Conservation (phyloP, 805 yeast genomes). For the Lachancea lanzarotensis region DNA sequence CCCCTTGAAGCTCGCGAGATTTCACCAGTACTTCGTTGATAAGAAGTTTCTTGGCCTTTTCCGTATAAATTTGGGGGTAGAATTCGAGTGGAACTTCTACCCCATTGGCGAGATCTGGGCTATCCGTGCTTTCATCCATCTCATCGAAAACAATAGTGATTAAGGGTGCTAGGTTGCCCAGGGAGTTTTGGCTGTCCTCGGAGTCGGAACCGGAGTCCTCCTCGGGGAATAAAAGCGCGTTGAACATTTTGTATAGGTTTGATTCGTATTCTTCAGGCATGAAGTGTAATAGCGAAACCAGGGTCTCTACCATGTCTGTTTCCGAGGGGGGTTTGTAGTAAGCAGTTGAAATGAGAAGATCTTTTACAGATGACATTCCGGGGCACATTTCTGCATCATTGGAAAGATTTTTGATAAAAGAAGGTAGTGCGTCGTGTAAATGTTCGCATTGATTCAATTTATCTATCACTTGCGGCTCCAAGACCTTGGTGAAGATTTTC, state of each 20-base stretch:
- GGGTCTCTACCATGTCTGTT: conserved; percentile 19
- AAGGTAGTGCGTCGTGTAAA: conserved; percentile 27
- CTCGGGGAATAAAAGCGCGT: conserved; percentile 26
- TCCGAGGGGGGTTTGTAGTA: conserved; percentile 17
- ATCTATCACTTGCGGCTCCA: conserved; percentile 18
- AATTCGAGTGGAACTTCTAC: conserved; percentile 30
- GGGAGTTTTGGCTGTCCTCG: conserved; percentile 21
- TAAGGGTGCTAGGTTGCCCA: conserved; percentile 23
- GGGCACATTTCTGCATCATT: conserved; percentile 21
- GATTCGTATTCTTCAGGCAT: conserved; percentile 31
- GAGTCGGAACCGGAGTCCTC: conserved; percentile 14
- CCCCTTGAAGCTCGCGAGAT: conserved; percentile 17
- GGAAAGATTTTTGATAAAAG: conserved; percentile 24
- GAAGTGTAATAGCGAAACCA: conserved; percentile 28
- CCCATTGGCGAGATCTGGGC: conserved; percentile 17
- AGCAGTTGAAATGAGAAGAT: conserved; percentile 27
- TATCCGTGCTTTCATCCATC: conserved; percentile 24
- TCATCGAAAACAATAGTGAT: conserved; percentile 30
- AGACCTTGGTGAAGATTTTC: conserved; percentile 15
- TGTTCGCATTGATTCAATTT: conserved; percentile 21
- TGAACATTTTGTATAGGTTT: conserved; percentile 31
- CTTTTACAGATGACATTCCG: conserved; percentile 9
- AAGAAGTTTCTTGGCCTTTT: conserved; percentile 22
- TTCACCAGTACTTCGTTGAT: conserved; percentile 21
- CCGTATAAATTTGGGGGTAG: conserved; percentile 31